Base-by-base conservation (phyloP, 2,329 filamentous ascomycete species). In the Sporothrix globosa region DNA sequence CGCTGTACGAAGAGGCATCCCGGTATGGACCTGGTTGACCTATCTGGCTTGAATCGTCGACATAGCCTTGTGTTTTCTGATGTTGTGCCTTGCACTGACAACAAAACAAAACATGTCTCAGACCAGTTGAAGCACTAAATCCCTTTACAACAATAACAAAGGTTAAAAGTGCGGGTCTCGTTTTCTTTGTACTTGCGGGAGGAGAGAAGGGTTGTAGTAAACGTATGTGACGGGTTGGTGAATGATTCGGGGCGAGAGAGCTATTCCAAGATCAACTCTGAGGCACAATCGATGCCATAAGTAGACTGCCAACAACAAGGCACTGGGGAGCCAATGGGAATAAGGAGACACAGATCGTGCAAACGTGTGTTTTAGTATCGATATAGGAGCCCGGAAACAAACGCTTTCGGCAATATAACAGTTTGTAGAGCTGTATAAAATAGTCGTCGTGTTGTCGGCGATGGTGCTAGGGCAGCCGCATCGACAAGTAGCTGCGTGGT, bases 401-500 rank as follows among this genome's bases (percentile, higher is more conserved):
- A 60, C 34, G 13, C 1, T 10, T 17, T 21, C 13, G 56, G 30
- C 10, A 17, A n/a, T 54, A 24, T 17, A 41, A 19, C 19, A 41
- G 34, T 34, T 41, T 11, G 5, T 1, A 13, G 30, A 39, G 39
- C 39, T 5, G 21, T 27, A 21, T 3, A 17, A 46, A 21, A 63
- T 34, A 10, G 56, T 19, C 17, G 39, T 48, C 24, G 39, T 60
- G 21, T 50, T 34, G 44, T 61, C 27, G 63, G 46, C 24, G 5
- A 24, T 2, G 24, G 27, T 48, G 13, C n/a, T 41, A 17, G 54
- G 3, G 17, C n/a, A 27, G 41, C 58, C 41, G 27, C 27, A 24
- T 50, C 52, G 52, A 50, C 60, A 41, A 41, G 50, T 66, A 39
- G n/a, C 34, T 48, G 60, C 50, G 46, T 66, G 68, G 68, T 70